A percentile compares a stretch with the other conserved stretches of the same genome.
phyloP scores from a whole-genome alignment of 1,139 yeast genomes.

The Protomyces inundatus region DNA sequence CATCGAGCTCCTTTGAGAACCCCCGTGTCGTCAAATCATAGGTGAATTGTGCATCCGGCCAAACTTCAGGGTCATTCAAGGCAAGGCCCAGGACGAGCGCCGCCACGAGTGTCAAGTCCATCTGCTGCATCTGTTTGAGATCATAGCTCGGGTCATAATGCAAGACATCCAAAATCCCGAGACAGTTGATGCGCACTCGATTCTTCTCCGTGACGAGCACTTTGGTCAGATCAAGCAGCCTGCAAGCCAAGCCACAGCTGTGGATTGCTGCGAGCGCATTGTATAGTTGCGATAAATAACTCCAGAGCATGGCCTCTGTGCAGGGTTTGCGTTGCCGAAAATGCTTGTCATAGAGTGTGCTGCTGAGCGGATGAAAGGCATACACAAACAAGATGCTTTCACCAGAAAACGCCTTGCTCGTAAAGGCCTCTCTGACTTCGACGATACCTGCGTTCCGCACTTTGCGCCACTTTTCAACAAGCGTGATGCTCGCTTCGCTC shows the following conservation, averaged over 20 bases:
- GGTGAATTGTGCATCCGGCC: slow-evolving; percentile 37
- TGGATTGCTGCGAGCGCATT: slow-evolving; percentile 65
- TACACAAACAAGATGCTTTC: slow-evolving; percentile 40
- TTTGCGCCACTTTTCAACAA: slow-evolving; percentile 51
- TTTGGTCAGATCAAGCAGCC: slow-evolving; percentile 60
- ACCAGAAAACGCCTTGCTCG: slow-evolving; percentile 81
- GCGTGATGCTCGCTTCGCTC: slow-evolving; percentile 53
- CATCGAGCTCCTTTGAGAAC: slow-evolving; percentile 31
- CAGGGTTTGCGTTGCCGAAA: slow-evolving; percentile 37
- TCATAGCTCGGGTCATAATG: slow-evolving; percentile 35
- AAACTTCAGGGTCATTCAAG: slow-evolving; percentile 32
- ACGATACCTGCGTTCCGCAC: slow-evolving; percentile 58
- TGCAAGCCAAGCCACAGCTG: slow-evolving; percentile 55
- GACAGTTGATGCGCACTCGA: slow-evolving; percentile 63
- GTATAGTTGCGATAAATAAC: slow-evolving; percentile 64
- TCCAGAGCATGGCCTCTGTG: slow-evolving; percentile 68
- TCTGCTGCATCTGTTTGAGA: slow-evolving; percentile 43
- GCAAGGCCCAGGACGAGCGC: slow-evolving; percentile 45
- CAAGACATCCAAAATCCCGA: slow-evolving; percentile 69
- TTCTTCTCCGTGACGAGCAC: slow-evolving; percentile 67
- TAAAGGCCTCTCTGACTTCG: slow-evolving; percentile 71
- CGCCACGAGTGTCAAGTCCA: slow-evolving; percentile 58
- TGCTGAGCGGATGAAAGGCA: slow-evolving; percentile 32
- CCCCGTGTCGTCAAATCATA: slow-evolving; percentile 31
- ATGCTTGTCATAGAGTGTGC: slow-evolving; percentile 54